Evolutionary conservation across 352 stramenopile genomes (phyloP), one percentile per base, ranked within the genome.

Genomic region (Globisporangium cylindrosporum): DNA sequence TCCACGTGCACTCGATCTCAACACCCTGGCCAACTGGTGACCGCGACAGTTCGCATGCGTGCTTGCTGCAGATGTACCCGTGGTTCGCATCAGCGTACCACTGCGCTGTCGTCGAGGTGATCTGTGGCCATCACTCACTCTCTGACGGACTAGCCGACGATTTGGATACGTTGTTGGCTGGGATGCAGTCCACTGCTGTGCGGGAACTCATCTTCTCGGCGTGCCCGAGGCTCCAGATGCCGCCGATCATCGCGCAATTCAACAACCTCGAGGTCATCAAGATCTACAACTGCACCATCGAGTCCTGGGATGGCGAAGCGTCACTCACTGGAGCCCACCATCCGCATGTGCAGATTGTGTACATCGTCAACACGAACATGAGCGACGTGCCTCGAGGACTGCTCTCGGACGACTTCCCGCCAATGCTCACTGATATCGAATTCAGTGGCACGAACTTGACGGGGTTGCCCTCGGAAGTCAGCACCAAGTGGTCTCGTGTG

Each of bases 271-370:
- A 76, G 20, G 46, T 72, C 4, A 54, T 85, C 12, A 83, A 85
- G 55, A 71, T 83, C 38, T 79, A 78, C 64, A 85, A 85, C 54
- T 75, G 71, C 10, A 82, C 75, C 9, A 74, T 88, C 10, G 36
- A 10, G 0, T 49, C 25, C 1, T 85, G 77, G 75, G 56, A 61
- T 1, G 63, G 65, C 2, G 68, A 59, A 1, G 75, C 76, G 1
- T 70, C 67, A 10, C 36, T 85, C 14, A 74, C 69, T 0, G 48
- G 71, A 6, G 34, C 59, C 0, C 22, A 68, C 12, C 67, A 82
- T 29, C 66, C 77, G 0, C 18, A 29, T 4, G 64, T 86, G 32
- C 62, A 68, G 4, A 65, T 69, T 12, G 34, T 83, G 24, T 77
- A 74, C 51, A 27, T 84, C 18, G 48, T 82, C 15, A 70, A 71